Evolutionary conservation across 805 yeast species (phyloP), one percentile per base, ranked within the genome.

Genomic region (Naumovozyma dairenensis): DNA sequence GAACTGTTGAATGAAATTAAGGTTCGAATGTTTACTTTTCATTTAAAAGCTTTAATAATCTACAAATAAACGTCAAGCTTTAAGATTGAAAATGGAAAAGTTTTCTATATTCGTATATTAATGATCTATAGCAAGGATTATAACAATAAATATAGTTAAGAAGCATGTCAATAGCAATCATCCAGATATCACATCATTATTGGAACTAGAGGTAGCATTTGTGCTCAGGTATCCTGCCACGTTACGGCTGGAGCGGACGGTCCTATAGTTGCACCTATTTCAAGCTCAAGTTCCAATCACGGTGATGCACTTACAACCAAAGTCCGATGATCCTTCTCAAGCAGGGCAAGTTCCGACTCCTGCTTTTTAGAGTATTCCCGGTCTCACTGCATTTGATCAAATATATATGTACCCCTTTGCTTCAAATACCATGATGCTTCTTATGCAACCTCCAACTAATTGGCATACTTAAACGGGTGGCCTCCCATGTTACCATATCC

Each of bases 401-500:
- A 24, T 6, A 24, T 24, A 24, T 24, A 6, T 24, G n/a, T 14
- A 24, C n/a, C 26, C 13, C n/a, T 24, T 24, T 24, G 26, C 13
- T 5, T 6, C 13, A 8, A 24, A 24, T 24, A 14, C 26, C 13
- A 7, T 12, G 26, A 24, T 24, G 26, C 26, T 24, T 24, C 26
- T 14, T 10, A 24, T 24, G 26, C 26, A 24, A 7, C 26, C 26
- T 12, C 26, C 13, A 24, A 8, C 5, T 24, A 14, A 14, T 24
- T 24, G 26, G 26, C 26, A 12, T 24, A 24, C 26, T 8, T 24
- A n/a, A n/a, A 24, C 26, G 26, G 26, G 26, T 24, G 26, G 26
- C 26, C 26, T 24, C 26, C 26, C 7, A 12, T 7, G 26, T 7
- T 7, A 6, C 7, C 8, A 12, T 24, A 24, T 14, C 13, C 26